Evolutionary conservation across 768 basidiomycete genomes (phyloP), one percentile per base, ranked within the genome.

Genomic region (Boletus patriciae): DNA sequence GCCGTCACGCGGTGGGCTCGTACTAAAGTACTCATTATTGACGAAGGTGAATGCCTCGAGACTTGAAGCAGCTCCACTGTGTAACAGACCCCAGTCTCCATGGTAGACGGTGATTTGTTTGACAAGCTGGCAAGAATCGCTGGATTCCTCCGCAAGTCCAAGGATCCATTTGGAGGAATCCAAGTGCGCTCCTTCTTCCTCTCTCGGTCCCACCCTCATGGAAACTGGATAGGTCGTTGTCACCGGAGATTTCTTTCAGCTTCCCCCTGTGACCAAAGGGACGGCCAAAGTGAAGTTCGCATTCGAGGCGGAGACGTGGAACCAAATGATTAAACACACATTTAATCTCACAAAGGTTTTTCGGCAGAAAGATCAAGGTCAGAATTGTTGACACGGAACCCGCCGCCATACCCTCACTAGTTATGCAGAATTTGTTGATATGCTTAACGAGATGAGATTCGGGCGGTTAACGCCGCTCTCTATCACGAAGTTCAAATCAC

Each of bases 391-490:
- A 13, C 16, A 29, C 50, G 3, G 7, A 36, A 31, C 50, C 18
- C 42, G 34, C 19, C 46, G 37, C 44, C 36, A 42, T 42, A 46
- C 55, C 49, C 9, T 50, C 46, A 55, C n/a, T 58, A 40, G 44
- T 55, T 38, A 21, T 51, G 34, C 68, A 94, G 94, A 85, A 50
- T 98, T 99, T 67, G 83, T 99, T 49, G 81, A 92, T 70, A 98
- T 98, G 94, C 78, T 98, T 49, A 99, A 98, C 68, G 94, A 98
- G 71, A 98, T 98, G 97, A 85, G 97, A 16, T 96, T 93, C 63
- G 97, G 97, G 4, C 74, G 63, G 18, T 73, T 98, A 33, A 80
- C 85, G 1, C 58, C 66, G 3, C 74, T 76, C 21, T 94, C 94
- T 0, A 86, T 94, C 57, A 54, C 66, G 33, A 85, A 80, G 53